These are phyloP conservation scores for Podila epigama DNA, from an alignment of 192 early-diverging fungal genomes.

Conservation along the genomic window DNA sequence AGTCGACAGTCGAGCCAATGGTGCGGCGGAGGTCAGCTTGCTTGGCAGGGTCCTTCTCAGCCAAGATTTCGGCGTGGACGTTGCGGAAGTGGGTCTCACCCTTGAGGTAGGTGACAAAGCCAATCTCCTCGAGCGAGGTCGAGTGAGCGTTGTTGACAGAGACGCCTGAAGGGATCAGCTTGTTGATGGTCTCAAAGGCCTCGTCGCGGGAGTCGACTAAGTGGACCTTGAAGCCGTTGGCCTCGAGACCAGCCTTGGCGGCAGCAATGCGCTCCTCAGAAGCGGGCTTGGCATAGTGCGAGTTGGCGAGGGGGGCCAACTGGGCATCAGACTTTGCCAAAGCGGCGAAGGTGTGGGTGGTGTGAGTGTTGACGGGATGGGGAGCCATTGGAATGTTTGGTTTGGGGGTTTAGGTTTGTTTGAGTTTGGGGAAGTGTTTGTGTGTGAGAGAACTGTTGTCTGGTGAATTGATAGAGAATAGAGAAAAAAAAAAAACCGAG, in stretches of 20 bases:
- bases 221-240: constrained; percentile 19
- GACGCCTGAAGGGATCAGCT: constrained; percentile 15
- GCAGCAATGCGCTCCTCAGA: constrained; percentile 2
- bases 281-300: constrained; percentile 3
- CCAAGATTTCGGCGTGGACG: constrained; percentile 22
- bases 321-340: not conserved
- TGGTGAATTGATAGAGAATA: not conserved
- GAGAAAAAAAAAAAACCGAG: not conserved
- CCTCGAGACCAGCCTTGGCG: constrained; percentile 22
- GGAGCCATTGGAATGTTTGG: not conserved
- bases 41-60: constrained; percentile 17
- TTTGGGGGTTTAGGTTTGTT: not conserved
- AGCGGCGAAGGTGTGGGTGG: constrained; percentile 10
- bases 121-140: constrained; percentile 33
- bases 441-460: not conserved
- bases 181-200: constrained; percentile 28
- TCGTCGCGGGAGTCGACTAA: constrained; percentile 15
- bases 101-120: constrained; percentile 31
- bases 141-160: constrained; percentile 31
- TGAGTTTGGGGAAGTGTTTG: not conserved
- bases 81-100: constrained; percentile 14
- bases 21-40: constrained; percentile 8
- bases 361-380: constrained; percentile 9
- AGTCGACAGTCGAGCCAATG: constrained; percentile 27
- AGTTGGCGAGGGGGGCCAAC: constrained; percentile 4